Evolutionary conservation across 176 grass and related monocot species (phyloP), one percentile per base, ranked within the genome.

Genomic region (Otatea glauca): DNA sequence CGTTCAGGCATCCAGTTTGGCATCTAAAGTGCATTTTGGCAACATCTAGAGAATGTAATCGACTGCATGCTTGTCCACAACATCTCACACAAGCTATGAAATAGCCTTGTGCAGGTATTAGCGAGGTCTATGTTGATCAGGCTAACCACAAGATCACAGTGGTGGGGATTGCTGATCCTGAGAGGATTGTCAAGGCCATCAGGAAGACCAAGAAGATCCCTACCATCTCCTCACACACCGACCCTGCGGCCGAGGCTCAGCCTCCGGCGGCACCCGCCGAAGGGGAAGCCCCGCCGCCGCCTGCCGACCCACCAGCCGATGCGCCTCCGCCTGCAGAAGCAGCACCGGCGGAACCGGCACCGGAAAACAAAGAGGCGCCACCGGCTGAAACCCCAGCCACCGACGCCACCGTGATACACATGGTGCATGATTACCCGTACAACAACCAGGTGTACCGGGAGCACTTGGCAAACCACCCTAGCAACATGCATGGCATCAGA

Each of bases 171-270:
- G 89, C 83, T 7, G 89, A 98, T 56, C 91, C 92, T 27, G 82
- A 90, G 66, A 87, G 60, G 43, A 95, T 98, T 11, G 65, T 93
- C n/a, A 95, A 93, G 84, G 92, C 92, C 50, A 95, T 98, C 80
- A 98, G 83, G 92, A 92, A 88, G 85, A 87, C 87, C 47, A 95
- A 86, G 65, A 98, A 86, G 79, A 66, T 85, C 8, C 89, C 96
- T 14, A 95, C 91, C 0, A 85, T 98, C 56, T 92, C 74, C 79
- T 92, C 93, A 4, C 91, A 92, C 80, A 86, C 84, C 0, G 68
- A 93, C 6, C 89, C 83, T 4, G 23, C 54, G 3, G 85, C 78
- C 16, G 67, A 64, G 55, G 37, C 65, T 35, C 76, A 68, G 21
- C 83, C 78, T 58, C 71, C 76, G 59, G 55, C 58, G 24, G 50